Base-by-base conservation (phyloP, 2,329 filamentous ascomycete species). In the Dryadomyces sulphureus region DNA sequence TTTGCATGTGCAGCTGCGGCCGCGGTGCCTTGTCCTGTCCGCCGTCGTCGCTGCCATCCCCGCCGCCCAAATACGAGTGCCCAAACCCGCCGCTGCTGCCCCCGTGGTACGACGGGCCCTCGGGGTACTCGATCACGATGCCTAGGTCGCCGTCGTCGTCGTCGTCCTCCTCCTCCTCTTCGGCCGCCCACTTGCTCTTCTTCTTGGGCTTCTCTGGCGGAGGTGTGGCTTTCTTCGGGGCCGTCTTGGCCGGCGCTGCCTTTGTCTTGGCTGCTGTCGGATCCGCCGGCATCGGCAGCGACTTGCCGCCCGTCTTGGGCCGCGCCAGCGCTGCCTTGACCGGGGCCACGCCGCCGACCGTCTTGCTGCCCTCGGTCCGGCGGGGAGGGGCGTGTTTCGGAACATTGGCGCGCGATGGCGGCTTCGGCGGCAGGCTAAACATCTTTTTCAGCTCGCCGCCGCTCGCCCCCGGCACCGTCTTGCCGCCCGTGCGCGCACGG, bases 101-200 rank as follows among this genome's bases (percentile, higher is more conserved):
- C 8, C 38, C 12, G 20, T 22, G 12, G 40, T 61, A 57, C 3
- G 62, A 60, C 20, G 66, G 67, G 27, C 66, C 72, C 40, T 68
- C 73, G 0, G 76, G 76, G 52, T 77, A 77, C 57, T 81, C 77
- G 47, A 81, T 66, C 22, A 71, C 68, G 30, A 79, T 64, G 22
- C 70, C 70, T 41, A 71, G 69, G 43, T 76, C 75, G 21, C 73
- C 75, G 38, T 77, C 73, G 12, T 71, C 67, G 17, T 71, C 69
- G 4, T 73, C 72, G 7, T 73, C 69, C 0, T 74, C 72, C 2
- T 71, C 69, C 2, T 52, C 50, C 7, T 75, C 69, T 5, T 66
- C 58, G n/a, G n/a, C n/a, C 5, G 60, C 62, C 17, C 55, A 60
- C 20, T 60, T 60, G 45, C 59, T 60, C 50, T 59, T 55, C 43